Base-by-base conservation (phyloP, 352 stramenopile genomes). In the Phytophthora fragariaefolia region DNA sequence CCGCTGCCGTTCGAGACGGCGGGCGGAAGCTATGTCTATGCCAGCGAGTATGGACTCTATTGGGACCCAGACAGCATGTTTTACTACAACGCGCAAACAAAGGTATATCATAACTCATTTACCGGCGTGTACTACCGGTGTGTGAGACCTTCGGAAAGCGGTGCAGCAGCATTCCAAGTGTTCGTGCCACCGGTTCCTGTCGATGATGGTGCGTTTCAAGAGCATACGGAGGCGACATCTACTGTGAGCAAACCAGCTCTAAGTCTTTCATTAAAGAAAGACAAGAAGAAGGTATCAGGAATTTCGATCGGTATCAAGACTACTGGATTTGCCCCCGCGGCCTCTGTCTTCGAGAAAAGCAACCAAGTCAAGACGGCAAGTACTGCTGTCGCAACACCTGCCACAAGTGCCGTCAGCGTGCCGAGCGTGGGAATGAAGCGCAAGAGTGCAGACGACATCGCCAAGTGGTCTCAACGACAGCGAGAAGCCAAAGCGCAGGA, bases 51-150 rank as follows among this genome's bases (percentile, higher is more conserved):
- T 60, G 86, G 88, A 0, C 70, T 96, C 43, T 95, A 93, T 58
- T 96, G 88, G 63, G 83, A 96, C 52, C 66, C 71, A 1, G 82
- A 95, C 63, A 94, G 83, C 59, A 86, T 92, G 85, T 96, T 93
- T 28, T 95, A 93, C 70, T 95, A 93, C 71, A 72, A 93, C 53
- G 69, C 82, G 32, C 75, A 85, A 18, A 79, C 83, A 15, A 92
- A 89, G 56, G 46, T 93, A 4, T 96, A 95, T 66, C 85, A 88
- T 61, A 93, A 83, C 54, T 74, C 71, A 24, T 96, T 91, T 43
- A 80, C 66, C 3, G 86, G 88, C 23, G 40, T 69, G 42, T 96
- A 96, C 68, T 93, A 87, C 52, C 63, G 34, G 7, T 92, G 83
- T 42, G 20, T 53, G 8, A 63, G 74, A 26, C 47, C 70, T 27